Percentiles rank a stretch among this genome's conserved stretches.
These are phyloP conservation scores for Sclerotinia spermophila DNA, from an alignment of 2,329 filamentous ascomycete species.

Conservation along the genomic window DNA sequence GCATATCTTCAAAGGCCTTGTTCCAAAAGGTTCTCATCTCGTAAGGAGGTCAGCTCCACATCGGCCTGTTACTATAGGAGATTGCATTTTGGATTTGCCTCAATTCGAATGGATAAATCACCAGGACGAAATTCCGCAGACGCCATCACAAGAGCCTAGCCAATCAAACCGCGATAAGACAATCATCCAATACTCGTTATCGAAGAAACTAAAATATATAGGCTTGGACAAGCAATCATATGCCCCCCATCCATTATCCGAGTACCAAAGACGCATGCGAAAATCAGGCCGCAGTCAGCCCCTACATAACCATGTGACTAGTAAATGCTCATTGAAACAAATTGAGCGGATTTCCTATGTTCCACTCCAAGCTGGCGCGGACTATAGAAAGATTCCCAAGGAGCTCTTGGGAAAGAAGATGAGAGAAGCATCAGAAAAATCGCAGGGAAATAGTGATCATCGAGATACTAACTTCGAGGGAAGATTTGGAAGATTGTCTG, in stretches of 20 bases:
- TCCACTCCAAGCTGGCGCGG: slow-evolving; percentile 14
- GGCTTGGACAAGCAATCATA: slow-evolving; percentile 19
- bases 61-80: slow-evolving; percentile 20
- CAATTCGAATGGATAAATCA: slow-evolving; percentile 24
- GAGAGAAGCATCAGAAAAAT: no score
- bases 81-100: slow-evolving; percentile 24
- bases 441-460: not conserved
- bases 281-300: not conserved
- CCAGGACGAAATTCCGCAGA: not conserved
- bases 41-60: slow-evolving; percentile 21
- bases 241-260: not conserved
- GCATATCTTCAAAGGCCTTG: not conserved
- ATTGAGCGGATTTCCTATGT: slow-evolving; percentile 19
- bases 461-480: not conserved
- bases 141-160: not conserved
- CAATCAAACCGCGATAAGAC: not conserved
- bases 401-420: not conserved
- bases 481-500: not conserved
- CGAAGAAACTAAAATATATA: not conserved
- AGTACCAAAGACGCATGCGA: slow-evolving; percentile 21
- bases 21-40: slow-evolving; percentile 5
- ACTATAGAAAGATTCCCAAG: slow-evolving; percentile 6
- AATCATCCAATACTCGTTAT: slow-evolving; percentile 2
- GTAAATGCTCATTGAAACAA: no score
- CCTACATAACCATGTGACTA: slow-evolving; percentile 21